Evolutionary conservation across 164 flowering plant species (phyloP), one percentile per base, ranked within the genome.

Genomic region (Buxus sempervirens): DNA sequence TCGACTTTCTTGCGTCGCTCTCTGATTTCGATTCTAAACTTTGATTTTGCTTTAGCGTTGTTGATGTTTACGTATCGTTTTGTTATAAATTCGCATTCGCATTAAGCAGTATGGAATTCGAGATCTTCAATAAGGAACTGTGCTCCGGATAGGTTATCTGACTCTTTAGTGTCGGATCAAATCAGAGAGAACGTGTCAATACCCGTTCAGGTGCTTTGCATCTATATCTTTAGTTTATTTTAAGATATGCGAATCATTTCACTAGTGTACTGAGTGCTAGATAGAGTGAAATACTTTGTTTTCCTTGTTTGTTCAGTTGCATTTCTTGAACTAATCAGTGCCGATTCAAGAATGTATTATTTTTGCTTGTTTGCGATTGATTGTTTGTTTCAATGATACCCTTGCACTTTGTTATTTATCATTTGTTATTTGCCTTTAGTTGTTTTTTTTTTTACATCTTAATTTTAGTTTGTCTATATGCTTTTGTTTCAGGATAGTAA

Each of bases 401-500:
- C 38, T 32, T 32, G 5, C 7, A 3, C 3, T 32, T 32, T 3
- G 7, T 32, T 32, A 32, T 32, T 32, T 32, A 3, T 32, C 38
- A 32, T 32, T 32, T 3, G 7, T 32, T 32, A 32, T 32, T 32
- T 32, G 7, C 3, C 7, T 32, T 32, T n/a, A n/a, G n/a, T n/a
- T 32, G 38, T 32, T 32, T 32, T 32, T 32, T 3, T 32, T 32
- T 32, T 32, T 3, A 32, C 38, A 32, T 32, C 7, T 7, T 32
- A 3, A 7, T 32, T 3, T 32, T 32, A 32, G 38, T 32, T 32
- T 32, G 7, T 32, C 38, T 32, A 32, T 32, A 3, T 32, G 38
- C 38, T 32, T 32, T 64, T 68, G 56, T 65, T 77, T 65, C 86
- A 86, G 88, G 78, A 56, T 24, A 36, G 64, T 32, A 26, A 70